Conservation (phyloP, 495 filamentous ascomycete genomes). For the Lentithecium fluviatile region DNA sequence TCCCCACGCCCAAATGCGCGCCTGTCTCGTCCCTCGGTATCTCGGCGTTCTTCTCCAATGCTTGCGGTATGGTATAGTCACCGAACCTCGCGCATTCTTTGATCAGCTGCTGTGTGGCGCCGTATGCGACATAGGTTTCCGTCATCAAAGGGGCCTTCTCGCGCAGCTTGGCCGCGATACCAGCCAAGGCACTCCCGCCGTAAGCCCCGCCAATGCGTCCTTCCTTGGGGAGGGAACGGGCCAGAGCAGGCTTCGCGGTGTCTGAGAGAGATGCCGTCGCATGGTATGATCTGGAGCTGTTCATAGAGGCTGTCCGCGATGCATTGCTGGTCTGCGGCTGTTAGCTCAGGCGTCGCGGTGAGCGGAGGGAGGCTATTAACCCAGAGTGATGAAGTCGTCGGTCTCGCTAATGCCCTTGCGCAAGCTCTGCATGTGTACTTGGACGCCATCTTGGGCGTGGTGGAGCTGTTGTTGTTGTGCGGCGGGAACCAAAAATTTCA, state of each 20-base stretch:
- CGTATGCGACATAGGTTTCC: slow-evolving; percentile 74
- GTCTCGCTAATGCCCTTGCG: slow-evolving; percentile 8
- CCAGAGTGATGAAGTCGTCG: neutral
- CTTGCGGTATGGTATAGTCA: slow-evolving; percentile 58
- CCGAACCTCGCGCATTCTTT: slow-evolving; percentile 74
- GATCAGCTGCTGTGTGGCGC: slow-evolving; percentile 73
- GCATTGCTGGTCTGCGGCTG: neutral
- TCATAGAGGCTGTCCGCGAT: slow-evolving; percentile 3
- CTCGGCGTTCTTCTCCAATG: slow-evolving; percentile 26
- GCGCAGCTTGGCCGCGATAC: slow-evolving; percentile 17
- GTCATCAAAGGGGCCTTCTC: slow-evolving; percentile 24
- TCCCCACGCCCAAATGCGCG: slow-evolving; percentile 73
- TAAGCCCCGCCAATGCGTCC: no score
- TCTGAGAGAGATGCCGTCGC: neutral
- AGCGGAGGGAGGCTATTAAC: neutral
- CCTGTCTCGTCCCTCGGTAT: slow-evolving; percentile 64
- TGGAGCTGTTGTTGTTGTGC: neutral
- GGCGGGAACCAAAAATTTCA: slow-evolving; percentile 10
- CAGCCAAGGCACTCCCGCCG: neutral
- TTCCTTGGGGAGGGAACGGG: neutral
- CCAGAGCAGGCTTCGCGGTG: neutral
- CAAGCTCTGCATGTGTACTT: slow-evolving; percentile 34
- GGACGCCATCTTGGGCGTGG: slow-evolving; percentile 27
- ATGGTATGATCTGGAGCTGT: slow-evolving; percentile 1
- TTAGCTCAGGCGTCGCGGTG: neutral